These are phyloP conservation scores for Dipteronia dyeriana DNA, from an alignment of 345 rosid genomes.

Conservation along the genomic window DNA sequence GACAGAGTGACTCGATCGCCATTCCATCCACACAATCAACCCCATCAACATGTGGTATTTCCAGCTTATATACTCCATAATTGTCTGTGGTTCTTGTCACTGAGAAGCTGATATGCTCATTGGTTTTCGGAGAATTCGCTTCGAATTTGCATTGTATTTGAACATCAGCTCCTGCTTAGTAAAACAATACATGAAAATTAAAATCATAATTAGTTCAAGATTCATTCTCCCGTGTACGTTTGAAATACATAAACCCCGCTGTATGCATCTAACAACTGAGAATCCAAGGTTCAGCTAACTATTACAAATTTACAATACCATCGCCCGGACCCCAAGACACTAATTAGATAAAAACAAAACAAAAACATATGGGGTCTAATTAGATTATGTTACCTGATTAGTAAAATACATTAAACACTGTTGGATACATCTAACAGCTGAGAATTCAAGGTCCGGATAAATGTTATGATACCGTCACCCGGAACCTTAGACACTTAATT, in stretches of 20 bases:
- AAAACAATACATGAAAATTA: neutral
- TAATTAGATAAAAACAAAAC: no score
- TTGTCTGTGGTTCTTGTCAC: conserved; percentile 73
- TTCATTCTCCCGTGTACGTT: neutral
- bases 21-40: conserved; percentile 73
- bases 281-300: no score
- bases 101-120: conserved; percentile 66
- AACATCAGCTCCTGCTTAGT: conserved; percentile 63
- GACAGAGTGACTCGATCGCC: conserved; percentile 56
- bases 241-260: no score
- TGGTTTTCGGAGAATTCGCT: conserved; percentile 62
- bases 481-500: no score
- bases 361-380: no score
- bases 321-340: no score
- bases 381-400: conserved; percentile 37
- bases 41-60: conserved; percentile 76
- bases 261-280: no score
- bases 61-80: conserved; percentile 69
- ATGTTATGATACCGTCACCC: no score
- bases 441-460: no score
- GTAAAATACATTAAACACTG: neutral
- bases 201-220: neutral
- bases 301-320: no score
- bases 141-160: conserved; percentile 71
- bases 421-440: neutral